A percentile compares a stretch with the other conserved stretches of the same genome.
phyloP scores from a whole-genome alignment of 208 protist species.

The Trypanosoma caninum region DNA sequence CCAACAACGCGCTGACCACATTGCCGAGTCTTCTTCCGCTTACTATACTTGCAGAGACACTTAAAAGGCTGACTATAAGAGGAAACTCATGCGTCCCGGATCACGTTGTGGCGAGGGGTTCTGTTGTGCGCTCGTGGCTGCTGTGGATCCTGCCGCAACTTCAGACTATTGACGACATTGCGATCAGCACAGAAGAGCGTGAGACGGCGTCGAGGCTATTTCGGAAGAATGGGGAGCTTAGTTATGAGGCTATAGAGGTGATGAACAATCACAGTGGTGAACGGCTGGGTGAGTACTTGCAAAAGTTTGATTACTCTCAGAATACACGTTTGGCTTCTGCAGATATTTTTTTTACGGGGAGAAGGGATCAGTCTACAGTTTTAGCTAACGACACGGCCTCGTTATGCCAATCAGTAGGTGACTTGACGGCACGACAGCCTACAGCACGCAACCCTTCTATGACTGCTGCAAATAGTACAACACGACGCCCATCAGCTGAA shows the following conservation, averaged over 20 bases:
- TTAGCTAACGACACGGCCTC: background rate
- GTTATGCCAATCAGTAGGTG: slow-evolving; percentile 5
- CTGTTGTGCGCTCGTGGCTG: slow-evolving; percentile 41
- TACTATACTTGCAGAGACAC: slow-evolving; percentile 53
- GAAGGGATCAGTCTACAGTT: background rate
- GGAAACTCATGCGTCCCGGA: slow-evolving; percentile 58
- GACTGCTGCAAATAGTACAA: background rate
- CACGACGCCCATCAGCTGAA: slow-evolving; percentile 4
- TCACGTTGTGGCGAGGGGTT: background rate
- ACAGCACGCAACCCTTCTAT: background rate
- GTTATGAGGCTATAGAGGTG: slow-evolving; percentile 49
- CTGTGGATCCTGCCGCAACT: slow-evolving; percentile 69
- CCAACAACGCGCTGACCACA: slow-evolving; percentile 39
- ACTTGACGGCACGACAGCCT: background rate
- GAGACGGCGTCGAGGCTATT: slow-evolving; percentile 53
- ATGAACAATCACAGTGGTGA: slow-evolving; percentile 56
- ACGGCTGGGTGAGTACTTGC: slow-evolving; percentile 62
- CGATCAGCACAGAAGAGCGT: slow-evolving; percentile 44
- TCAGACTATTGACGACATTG: slow-evolving; percentile 39
- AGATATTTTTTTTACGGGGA: background rate
- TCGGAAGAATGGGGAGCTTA: slow-evolving; percentile 35
- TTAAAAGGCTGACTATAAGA: slow-evolving; percentile 45
- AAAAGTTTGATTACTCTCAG: slow-evolving; percentile 13
- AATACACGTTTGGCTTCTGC: background rate
- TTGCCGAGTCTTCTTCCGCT: slow-evolving; percentile 46